Evolutionary conservation across 202 grass and related monocot genomes (phyloP).

Genomic region (Tripidium arundinaceum): DNA sequence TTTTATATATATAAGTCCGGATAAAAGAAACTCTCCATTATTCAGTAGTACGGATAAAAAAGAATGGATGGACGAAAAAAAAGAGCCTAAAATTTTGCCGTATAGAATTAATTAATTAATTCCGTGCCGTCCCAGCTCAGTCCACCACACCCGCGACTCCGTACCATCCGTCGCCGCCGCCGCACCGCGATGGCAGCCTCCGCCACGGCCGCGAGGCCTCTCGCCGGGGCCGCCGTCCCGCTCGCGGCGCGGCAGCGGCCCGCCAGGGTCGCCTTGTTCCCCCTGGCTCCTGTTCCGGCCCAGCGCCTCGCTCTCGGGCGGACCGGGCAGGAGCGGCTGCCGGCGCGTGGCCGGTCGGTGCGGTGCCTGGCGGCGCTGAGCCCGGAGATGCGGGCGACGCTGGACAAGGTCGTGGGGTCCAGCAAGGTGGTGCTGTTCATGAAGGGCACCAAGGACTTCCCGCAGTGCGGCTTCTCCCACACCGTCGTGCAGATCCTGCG

Average conservation of each 20-base stretch:
- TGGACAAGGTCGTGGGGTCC: slow-evolving; percentile 79
- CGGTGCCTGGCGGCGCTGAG: slow-evolving; percentile 33
- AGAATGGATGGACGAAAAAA: no score
- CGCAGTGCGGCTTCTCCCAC: slow-evolving; percentile 97
- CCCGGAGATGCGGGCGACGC: slow-evolving; percentile 62
- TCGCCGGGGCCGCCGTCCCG: not conserved
- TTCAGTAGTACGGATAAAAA: no score
- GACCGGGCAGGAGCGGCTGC: not conserved
- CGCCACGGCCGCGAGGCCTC: not conserved
- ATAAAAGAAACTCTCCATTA: no score
- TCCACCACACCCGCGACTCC: slow-evolving; percentile 26
- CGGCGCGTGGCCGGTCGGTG: slow-evolving; percentile 10
- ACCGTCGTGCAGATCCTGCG: slow-evolving; percentile 90
- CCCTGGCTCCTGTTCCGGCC: not conserved
- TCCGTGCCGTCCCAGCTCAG: not conserved
- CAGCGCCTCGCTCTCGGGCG: slow-evolving; percentile 8
- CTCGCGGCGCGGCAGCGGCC: not conserved
- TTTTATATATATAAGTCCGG: no score
- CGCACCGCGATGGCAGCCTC: slow-evolving; percentile 36
- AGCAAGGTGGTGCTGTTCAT: slow-evolving; percentile 91
- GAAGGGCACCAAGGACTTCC: slow-evolving; percentile 95
- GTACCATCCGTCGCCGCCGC: slow-evolving; percentile 34
- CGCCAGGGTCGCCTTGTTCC: not conserved
- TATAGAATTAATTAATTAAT: no score
- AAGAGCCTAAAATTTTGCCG: no score